These are phyloP conservation scores for Magnolia kwangsiensis DNA, from an alignment of 164 flowering plant genomes.

Conservation along the genomic window DNA sequence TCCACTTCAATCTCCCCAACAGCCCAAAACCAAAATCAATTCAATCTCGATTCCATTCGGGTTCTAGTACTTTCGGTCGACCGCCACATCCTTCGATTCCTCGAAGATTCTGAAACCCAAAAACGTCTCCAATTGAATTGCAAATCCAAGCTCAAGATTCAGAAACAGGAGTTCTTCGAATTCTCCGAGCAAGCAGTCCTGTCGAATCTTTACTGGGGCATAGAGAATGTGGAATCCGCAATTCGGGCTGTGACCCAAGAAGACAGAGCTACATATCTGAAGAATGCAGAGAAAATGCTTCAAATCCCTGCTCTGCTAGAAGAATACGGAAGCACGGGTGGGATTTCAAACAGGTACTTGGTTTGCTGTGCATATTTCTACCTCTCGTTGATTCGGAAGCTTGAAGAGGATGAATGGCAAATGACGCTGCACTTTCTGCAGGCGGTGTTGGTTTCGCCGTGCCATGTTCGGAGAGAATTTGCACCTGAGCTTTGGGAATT, in stretches of 20 bases:
- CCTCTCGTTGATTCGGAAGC: slow-evolving; percentile 50
- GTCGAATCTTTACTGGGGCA: slow-evolving; percentile 77
- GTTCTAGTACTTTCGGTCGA: slow-evolving; percentile 39
- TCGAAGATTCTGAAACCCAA: slow-evolving; percentile 28
- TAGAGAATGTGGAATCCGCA: slow-evolving; percentile 52
- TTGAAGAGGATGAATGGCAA: slow-evolving; percentile 65
- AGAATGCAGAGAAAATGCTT: slow-evolving; percentile 57
- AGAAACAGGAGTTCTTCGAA: slow-evolving; percentile 51
- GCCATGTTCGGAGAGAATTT: slow-evolving; percentile 35
- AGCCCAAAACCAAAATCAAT: slow-evolving; percentile 19
- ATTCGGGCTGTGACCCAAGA: slow-evolving; percentile 28
- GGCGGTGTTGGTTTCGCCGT: slow-evolving; percentile 53
- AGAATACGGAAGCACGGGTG: slow-evolving; percentile 54
- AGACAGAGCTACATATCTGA: slow-evolving; percentile 29
- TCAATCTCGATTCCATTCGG: slow-evolving; percentile 34
- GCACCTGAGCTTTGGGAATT: slow-evolving; percentile 45
- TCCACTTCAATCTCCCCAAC: slow-evolving; percentile 22
- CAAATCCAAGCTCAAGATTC: slow-evolving; percentile 34
- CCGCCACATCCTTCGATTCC: slow-evolving; percentile 26
- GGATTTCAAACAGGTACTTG: slow-evolving; percentile 46
- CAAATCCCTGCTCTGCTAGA: slow-evolving; percentile 69
- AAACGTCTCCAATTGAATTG: slow-evolving; percentile 40
- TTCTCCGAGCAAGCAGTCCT: slow-evolving; percentile 57
- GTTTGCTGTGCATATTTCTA: slow-evolving; percentile 60
- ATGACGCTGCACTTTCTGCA: slow-evolving; percentile 69